A percentile compares a stretch with the other conserved stretches of the same genome.
phyloP scores from a whole-genome alignment of 768 basidiomycete species.

The Chlorophyllum brunneum region DNA sequence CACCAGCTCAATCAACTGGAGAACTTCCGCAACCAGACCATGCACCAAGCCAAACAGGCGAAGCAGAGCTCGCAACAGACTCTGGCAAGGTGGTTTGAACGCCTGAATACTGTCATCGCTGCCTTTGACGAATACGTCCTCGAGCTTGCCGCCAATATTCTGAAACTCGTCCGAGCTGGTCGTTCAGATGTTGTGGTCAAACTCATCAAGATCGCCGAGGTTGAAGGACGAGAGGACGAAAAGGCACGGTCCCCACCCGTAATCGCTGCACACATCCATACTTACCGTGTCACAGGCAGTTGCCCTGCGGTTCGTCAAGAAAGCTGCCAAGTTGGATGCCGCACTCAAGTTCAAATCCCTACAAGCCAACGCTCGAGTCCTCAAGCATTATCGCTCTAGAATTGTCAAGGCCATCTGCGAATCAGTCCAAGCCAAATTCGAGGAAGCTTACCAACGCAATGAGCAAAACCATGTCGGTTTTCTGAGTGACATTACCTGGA shows the following conservation, averaged over 20 bases:
- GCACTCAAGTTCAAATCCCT: constrained; percentile 92
- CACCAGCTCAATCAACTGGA: constrained; percentile 91
- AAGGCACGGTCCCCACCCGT: constrained; percentile 49
- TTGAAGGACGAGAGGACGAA: constrained; percentile 91
- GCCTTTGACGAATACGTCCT: constrained; percentile 86
- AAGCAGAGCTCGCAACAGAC: constrained; percentile 64
- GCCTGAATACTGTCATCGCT: constrained; percentile 72
- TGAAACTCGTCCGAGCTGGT: constrained; percentile 76
- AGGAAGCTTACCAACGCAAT: constrained; percentile 58
- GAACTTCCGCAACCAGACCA: constrained; percentile 88
- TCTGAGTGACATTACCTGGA: constrained; percentile 78
- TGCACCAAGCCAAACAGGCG: constrained; percentile 89
- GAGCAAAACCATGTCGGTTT: constrained; percentile 67
- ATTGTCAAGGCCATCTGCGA: constrained; percentile 76
- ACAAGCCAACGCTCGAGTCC: constrained; percentile 86
- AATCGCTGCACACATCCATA: constrained; percentile 2
- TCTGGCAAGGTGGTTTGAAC: constrained; percentile 77
- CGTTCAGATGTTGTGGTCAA: constrained; percentile 86
- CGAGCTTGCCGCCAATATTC: constrained; percentile 70
- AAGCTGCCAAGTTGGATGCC: constrained; percentile 87
- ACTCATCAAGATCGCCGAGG: constrained; percentile 88
- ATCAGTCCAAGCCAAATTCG: constrained; percentile 70
- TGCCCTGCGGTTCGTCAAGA: constrained; percentile 91
- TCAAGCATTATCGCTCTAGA: constrained; percentile 95
- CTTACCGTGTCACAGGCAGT: constrained; percentile 57